Conservation (phyloP, 345 rosid genomes). For the Linum lewisii region DNA sequence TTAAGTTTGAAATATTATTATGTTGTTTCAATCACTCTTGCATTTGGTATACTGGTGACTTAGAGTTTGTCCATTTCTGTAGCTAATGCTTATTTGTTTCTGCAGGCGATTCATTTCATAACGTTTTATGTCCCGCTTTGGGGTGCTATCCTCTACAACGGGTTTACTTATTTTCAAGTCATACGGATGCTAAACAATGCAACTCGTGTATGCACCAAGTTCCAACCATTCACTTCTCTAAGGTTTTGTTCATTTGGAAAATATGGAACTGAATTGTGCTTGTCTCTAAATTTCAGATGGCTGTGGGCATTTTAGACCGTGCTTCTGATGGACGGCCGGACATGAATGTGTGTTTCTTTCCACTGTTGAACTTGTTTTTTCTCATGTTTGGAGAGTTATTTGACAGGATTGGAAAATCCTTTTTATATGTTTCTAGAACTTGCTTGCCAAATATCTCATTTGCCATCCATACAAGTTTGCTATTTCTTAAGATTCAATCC, state of each 20-base stretch:
- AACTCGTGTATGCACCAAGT: slow-evolving; percentile 49
- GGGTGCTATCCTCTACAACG: slow-evolving; percentile 97
- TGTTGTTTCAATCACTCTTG: background rate
- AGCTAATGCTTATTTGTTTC: background rate
- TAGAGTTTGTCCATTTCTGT: background rate
- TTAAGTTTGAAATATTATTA: too few species aligned
- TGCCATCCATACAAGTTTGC: background rate
- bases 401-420: background rate
- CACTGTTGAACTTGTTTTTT: background rate
- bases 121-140: slow-evolving; percentile 86
- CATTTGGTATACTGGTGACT: background rate
- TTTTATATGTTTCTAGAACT: background rate
- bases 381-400: background rate
- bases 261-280: background rate
- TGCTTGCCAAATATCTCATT: background rate
- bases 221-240: background rate
- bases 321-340: slow-evolving; percentile 53
- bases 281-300: slow-evolving; percentile 53
- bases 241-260: slow-evolving; percentile 5
- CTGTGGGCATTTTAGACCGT: slow-evolving; percentile 80
- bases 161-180: slow-evolving; percentile 85
- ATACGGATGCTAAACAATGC: slow-evolving; percentile 93
- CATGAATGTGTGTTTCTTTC: slow-evolving; percentile 44
- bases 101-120: slow-evolving; percentile 87
- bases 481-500: background rate